Base-by-base conservation (phyloP, 805 yeast species). In the Nakazawaea wyomingensis region DNA sequence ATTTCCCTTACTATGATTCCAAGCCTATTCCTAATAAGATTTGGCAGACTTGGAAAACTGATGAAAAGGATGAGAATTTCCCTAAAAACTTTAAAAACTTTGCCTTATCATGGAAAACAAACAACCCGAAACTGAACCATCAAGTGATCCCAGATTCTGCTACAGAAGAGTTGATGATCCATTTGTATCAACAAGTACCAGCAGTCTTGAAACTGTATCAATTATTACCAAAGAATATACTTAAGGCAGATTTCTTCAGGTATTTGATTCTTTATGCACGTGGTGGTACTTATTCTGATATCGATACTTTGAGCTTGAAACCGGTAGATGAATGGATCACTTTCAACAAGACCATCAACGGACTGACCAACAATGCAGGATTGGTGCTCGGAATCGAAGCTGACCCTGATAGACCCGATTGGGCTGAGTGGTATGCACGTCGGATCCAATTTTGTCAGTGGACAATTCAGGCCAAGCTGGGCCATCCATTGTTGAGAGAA, bases 371-470 rank as follows among this genome's bases (percentile, higher is more conserved):
- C 32, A 43, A 37, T n/a, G 75, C 87, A 2, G 98, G 98, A 0
- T 68, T 91, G 18, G 80, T 82, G 3, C 76, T 91, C 6, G 98
- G 98, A 0, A 86, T 91, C 34, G 99, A 93, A 60, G 97, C 97
- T 1, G 99, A 91, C 54, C 97, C 98, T 0, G 97, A 91, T 59
- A 71, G 98, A 51, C 82, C 82, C 0, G 98, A 91, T 61, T 93
- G 99, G 99, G 66, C 74, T 22, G 83, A 82, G 6, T 89, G 95
- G 90, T 91, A 88, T 57, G 95, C 97, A 0, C 73, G 97, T 40
- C 71, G 98, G 48, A 78, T 91, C 34, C 99, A 91, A 65, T 85
- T 91, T 55, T 90, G 98, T 59, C 98, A 91, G 64, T 91, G 99
- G 99, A 88, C 96, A 0, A 81, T 91, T 38, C 91, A 85, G 63